Evolutionary conservation across 805 yeast species (phyloP), one percentile per base, ranked within the genome.

Genomic region (Priceomyces haplophilus): DNA sequence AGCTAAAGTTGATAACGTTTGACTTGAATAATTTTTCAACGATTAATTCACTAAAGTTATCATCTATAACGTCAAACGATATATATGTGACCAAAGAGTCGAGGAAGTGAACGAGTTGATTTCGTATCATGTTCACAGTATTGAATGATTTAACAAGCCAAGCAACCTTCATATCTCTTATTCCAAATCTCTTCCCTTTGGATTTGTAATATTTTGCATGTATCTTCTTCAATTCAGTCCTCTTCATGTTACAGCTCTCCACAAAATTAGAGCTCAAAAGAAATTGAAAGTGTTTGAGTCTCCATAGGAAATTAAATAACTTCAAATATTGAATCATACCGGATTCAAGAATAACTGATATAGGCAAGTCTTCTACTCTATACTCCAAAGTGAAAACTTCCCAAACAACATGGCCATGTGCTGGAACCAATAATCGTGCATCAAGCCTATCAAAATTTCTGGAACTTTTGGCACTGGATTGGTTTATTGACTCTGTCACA

Each of bases 371-470:
- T 7, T 79, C 73, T 8, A 79, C 54, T 41, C 76, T 68, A 59
- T 86, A 93, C 56, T 89, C 97, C 29, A 90, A 65, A 0, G 97
- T 88, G 59, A 91, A 90, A 2, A 86, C 88, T 56, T 90, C 95
- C 97, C 97, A 90, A 0, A 96, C 97, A 39, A 79, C 64, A 21
- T 81, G 78, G 1, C 59, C 74, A 51, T 83, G 87, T 3, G 82
- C 82, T 38, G 84, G 64, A 45, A 85, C 88, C 38, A 90, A 69
- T 17, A 90, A 72, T 35, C 97, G 70, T 0, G 97, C 96, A 67
- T 93, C 98, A 10, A 91, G 58, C 39, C 86, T 64, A 34, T 74
- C 65, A 10, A 78, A 58, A 7, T 78, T 71, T 4, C 66, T 40
- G 36, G 55, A 61, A 55, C 65, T 66, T 42, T 71, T 63, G 1